phyloP scores from a whole-genome alignment of 2,329 filamentous ascomycete species.

The Colletotrichum viniferum region DNA sequence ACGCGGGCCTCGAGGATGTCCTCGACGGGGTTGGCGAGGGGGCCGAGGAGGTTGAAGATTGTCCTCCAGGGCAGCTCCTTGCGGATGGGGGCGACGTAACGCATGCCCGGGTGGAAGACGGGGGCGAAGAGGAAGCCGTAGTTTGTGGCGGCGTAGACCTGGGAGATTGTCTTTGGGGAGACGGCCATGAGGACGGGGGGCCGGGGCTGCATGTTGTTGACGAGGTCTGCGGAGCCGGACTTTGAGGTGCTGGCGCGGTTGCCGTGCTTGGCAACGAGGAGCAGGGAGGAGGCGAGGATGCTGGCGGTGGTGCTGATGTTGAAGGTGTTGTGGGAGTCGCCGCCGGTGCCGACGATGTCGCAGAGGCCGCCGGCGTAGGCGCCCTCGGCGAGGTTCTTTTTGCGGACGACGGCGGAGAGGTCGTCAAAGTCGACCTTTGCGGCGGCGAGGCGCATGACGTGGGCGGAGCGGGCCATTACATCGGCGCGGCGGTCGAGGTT shows the following conservation, averaged over 20 bases:
- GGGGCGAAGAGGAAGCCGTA: constrained; percentile 97
- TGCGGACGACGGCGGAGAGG: constrained; percentile 65
- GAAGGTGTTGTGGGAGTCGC: constrained; percentile 96
- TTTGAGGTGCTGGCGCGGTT: constrained; percentile 95
- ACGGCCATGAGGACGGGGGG: constrained; percentile 78
- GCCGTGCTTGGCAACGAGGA: constrained; percentile 92
- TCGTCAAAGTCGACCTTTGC: constrained; percentile 69
- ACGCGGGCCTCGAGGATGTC: constrained; percentile 84
- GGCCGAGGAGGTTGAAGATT: constrained; percentile 96
- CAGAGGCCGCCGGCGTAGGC: constrained; percentile 83
- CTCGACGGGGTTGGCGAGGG: constrained; percentile 89
- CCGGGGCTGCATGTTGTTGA: constrained; percentile 74
- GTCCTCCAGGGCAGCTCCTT: constrained; percentile 92
- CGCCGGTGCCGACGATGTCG: constrained; percentile 97
- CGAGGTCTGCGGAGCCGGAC: constrained; percentile 91
- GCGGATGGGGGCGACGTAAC: constrained; percentile 83
- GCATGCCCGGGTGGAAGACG: constrained; percentile 95
- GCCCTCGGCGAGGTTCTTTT: constrained; percentile 69
- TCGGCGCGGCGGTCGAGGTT: constrained; percentile 82
- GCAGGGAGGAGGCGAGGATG: constrained; percentile 84
- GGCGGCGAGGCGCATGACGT: constrained; percentile 82
- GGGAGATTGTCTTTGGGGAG: constrained; percentile 70
- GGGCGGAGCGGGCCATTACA: constrained; percentile 84
- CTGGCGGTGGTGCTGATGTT: constrained; percentile 97
- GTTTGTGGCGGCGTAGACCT: constrained; percentile 80